Conservation (phyloP, 768 basidiomycete genomes). For the Lactifluus subvellereus region DNA sequence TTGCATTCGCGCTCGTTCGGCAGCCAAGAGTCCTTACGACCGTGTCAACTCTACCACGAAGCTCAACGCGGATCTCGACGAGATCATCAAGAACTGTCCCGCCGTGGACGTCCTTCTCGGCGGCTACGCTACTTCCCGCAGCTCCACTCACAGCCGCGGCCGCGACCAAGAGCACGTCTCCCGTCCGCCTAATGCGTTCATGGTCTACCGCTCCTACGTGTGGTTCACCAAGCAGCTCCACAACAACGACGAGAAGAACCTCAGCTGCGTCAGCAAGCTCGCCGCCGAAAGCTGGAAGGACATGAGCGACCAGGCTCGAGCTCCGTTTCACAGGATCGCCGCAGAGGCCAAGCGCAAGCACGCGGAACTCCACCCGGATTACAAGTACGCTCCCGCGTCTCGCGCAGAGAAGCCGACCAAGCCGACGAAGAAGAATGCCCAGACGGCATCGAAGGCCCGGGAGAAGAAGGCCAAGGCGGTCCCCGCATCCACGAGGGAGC, state of each 20-base stretch:
- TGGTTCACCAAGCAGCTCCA: slow-evolving; percentile 43
- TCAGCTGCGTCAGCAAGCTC: slow-evolving; percentile 67
- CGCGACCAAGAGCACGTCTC: slow-evolving; percentile 50
- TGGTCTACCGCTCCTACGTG: slow-evolving; percentile 69
- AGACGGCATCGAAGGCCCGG: slow-evolving; percentile 29
- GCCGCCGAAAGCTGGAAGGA: slow-evolving; percentile 66
- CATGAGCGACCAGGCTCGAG: slow-evolving; percentile 42
- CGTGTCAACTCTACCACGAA: slow-evolving; percentile 4
- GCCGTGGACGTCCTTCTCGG: slow-evolving; percentile 22
- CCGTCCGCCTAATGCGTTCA: slow-evolving; percentile 83
- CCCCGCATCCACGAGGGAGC: slow-evolving; percentile 30
- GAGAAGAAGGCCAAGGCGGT: slow-evolving; percentile 39
- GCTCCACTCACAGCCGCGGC: slow-evolving; percentile 39
- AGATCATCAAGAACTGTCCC: slow-evolving; percentile 17
- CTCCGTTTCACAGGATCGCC: slow-evolving; percentile 43
- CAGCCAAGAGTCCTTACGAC: background rate
- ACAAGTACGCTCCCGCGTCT: slow-evolving; percentile 53
- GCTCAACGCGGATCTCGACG: slow-evolving; percentile 1
- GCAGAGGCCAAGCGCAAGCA: slow-evolving; percentile 44
- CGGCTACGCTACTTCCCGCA: slow-evolving; percentile 29
- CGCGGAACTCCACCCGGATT: slow-evolving; percentile 47
- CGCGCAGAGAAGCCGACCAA: slow-evolving; percentile 29
- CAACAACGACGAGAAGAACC: slow-evolving; percentile 50
- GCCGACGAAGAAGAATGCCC: slow-evolving; percentile 33
- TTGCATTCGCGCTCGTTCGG: background rate